phyloP scores from a whole-genome alignment of 345 rosid species.

The Geranium rotundifolium region DNA sequence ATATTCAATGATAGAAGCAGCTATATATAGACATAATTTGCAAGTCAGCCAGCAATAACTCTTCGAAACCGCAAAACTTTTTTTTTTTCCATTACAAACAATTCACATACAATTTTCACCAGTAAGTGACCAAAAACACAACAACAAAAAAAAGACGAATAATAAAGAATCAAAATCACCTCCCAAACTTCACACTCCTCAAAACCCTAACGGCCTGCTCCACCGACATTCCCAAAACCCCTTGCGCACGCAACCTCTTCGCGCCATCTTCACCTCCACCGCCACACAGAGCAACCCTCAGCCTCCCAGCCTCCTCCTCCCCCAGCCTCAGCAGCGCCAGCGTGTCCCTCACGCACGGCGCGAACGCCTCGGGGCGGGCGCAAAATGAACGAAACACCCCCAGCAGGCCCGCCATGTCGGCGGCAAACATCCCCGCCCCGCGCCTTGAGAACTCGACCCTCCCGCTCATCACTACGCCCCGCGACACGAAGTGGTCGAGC shows the following conservation, averaged over 20 bases:
- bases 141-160: no score
- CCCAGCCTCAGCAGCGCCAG: slow-evolving; percentile 39
- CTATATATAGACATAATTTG: no score
- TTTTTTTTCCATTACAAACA: no score
- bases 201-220: slow-evolving; percentile 37
- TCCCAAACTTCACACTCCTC: slow-evolving; percentile 22
- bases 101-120: no score
- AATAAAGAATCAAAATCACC: slow-evolving; percentile 3
- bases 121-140: no score
- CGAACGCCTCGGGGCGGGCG: slow-evolving; percentile 59
- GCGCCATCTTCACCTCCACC: slow-evolving; percentile 10
- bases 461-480: slow-evolving; percentile 26
- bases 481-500: slow-evolving; percentile 50
- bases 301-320: slow-evolving; percentile 25
- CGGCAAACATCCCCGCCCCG: slow-evolving; percentile 26
- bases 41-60: no score
- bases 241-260: slow-evolving; percentile 21
- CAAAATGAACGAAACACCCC: slow-evolving; percentile 50
- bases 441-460: slow-evolving; percentile 17
- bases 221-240: slow-evolving; percentile 35
- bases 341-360: slow-evolving; percentile 54
- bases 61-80: no score
- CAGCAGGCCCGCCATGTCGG: slow-evolving; percentile 40
- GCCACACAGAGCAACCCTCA: slow-evolving; percentile 22
- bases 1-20: no score